Percentiles rank a stretch among this genome's conserved stretches.
These are phyloP conservation scores for Anthostomella pinea DNA, from an alignment of 2,329 filamentous ascomycete species.

Conservation along the genomic window DNA sequence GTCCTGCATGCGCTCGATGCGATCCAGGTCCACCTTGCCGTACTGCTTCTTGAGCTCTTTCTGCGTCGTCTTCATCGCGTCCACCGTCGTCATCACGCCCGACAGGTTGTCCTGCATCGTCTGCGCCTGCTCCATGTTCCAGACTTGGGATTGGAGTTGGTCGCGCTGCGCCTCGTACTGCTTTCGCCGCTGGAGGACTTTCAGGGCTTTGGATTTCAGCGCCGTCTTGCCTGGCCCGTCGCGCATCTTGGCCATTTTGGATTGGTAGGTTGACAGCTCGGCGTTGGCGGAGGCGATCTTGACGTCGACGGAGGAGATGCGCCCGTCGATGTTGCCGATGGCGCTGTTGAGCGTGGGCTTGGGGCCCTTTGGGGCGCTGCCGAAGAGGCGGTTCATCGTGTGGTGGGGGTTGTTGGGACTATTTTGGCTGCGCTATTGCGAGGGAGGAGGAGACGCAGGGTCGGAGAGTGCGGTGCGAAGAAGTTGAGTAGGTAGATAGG, in stretches of 20 bases:
- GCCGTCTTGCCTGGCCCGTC: constrained; percentile 92
- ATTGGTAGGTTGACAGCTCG: constrained; percentile 84
- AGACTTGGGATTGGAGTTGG: constrained; percentile 88
- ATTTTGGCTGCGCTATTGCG: too few relatives aligned
- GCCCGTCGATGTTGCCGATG: constrained; percentile 69
- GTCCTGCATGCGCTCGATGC: constrained; percentile 96
- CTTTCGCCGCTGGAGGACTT: constrained; percentile 88
- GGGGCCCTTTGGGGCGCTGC: constrained; percentile 78
- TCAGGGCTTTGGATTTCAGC: constrained; percentile 90
- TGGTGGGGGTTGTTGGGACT: constrained; percentile 1
- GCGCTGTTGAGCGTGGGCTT: constrained; percentile 78
- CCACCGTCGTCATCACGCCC: constrained; percentile 97
- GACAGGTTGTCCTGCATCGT: constrained; percentile 99
- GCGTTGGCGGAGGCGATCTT: constrained; percentile 91
- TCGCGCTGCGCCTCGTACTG: constrained; percentile 93
- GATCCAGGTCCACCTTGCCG: constrained; percentile 94
- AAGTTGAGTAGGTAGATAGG: too few relatives aligned
- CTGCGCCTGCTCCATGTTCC: constrained; percentile 98
- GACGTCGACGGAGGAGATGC: constrained; percentile 74
- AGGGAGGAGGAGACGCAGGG: not conserved
- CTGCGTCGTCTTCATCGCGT: constrained; percentile 95
- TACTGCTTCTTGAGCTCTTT: constrained; percentile 92
- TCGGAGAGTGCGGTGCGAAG: too few relatives aligned
- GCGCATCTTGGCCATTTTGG: constrained; percentile 86
- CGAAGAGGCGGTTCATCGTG: constrained; percentile 92